These are phyloP conservation scores for Saccharomyces hybrid DNA, from an alignment of 1,139 yeast species.

Conservation along the genomic window DNA sequence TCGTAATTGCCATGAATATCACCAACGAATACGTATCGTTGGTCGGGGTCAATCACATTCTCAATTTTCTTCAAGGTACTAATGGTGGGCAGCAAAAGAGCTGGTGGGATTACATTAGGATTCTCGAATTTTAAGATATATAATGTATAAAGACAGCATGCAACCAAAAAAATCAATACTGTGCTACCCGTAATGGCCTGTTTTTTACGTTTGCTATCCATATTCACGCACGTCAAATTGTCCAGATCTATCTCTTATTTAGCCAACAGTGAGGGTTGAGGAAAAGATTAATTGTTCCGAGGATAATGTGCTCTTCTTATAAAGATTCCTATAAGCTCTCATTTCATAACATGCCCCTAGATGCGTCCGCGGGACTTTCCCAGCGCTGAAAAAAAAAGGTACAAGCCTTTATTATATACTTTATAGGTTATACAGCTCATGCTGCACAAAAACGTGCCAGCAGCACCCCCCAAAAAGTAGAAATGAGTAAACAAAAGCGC, in stretches of 20 bases:
- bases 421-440: neutral
- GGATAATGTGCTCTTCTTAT: neutral
- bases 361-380: neutral
- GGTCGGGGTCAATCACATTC: neutral
- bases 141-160: neutral
- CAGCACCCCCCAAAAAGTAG: neutral
- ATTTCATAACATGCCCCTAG: neutral
- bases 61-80: constrained; percentile 28
- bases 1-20: constrained; percentile 79
- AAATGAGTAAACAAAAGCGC: neutral
- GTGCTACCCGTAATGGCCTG: neutral
- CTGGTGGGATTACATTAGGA: neutral
- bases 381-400: neutral
- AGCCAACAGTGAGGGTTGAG: neutral
- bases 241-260: neutral
- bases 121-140: neutral
- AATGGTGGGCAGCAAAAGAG: constrained; percentile 14
- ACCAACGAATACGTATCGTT: constrained; percentile 50
- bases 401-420: neutral
- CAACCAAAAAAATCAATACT: neutral
- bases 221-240: neutral
- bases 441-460: neutral
- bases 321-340: neutral
- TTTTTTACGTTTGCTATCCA: neutral
- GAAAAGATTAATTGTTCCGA: neutral